These are phyloP conservation scores for Akanthomyces dipterigenus DNA, from an alignment of 2,329 filamentous ascomycete genomes.

Conservation along the genomic window DNA sequence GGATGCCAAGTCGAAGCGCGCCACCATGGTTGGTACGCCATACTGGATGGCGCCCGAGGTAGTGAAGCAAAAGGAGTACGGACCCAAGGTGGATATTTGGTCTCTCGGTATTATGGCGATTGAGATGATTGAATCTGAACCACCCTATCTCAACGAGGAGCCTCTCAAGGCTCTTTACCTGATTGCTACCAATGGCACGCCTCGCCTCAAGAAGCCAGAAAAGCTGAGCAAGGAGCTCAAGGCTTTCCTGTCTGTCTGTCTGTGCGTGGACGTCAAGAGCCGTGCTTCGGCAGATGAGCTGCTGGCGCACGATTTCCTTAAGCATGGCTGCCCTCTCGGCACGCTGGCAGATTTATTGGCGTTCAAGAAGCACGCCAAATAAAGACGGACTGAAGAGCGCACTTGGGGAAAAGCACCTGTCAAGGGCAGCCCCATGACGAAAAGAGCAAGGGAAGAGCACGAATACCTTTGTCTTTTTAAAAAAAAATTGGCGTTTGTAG, in stretches of 20 bases:
- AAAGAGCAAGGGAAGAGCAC: background rate
- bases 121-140: constrained; percentile 99
- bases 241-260: constrained; percentile 89
- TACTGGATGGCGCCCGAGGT: constrained; percentile 99
- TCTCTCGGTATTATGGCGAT: constrained; percentile 99
- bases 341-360: constrained; percentile 82
- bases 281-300: constrained; percentile 88
- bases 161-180: constrained; percentile 94
- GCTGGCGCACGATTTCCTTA: constrained; percentile 86
- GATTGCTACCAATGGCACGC: constrained; percentile 96
- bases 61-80: constrained; percentile 98
- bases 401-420: background rate
- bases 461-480: constrained; percentile 5
- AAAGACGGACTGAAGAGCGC: constrained; percentile 17
- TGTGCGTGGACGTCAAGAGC: constrained; percentile 94
- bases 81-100: constrained; percentile 98
- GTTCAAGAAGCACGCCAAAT: constrained; percentile 72
- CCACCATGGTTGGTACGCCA: constrained; percentile 97
- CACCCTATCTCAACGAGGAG: constrained; percentile 95
- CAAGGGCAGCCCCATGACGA: background rate
- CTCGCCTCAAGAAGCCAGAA: constrained; percentile 94
- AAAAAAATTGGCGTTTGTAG: constrained; percentile 7
- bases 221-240: constrained; percentile 97
- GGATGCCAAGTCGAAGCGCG: constrained; percentile 92
- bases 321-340: constrained; percentile 76